phyloP scores from a whole-genome alignment of 352 stramenopile species.

The Globisporangium solare region DNA sequence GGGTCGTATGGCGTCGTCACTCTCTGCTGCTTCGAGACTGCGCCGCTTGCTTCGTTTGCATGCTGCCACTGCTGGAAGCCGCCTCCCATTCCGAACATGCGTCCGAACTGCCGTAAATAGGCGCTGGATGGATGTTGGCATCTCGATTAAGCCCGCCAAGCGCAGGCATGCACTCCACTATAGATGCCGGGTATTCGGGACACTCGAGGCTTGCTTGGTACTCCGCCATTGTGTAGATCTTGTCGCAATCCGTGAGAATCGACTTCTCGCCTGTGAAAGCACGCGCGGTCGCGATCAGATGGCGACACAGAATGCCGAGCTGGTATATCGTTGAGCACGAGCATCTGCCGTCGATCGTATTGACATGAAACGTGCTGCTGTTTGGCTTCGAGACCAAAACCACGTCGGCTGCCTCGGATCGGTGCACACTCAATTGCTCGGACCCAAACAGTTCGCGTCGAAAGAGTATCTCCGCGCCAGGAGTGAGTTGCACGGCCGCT shows the following conservation, averaged over 20 bases:
- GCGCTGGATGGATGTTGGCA: constrained; percentile 13
- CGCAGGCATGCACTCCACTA: constrained; percentile 13
- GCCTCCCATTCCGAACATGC: not conserved
- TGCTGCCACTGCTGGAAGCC: too few relatives aligned
- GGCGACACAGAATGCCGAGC: constrained; percentile 67
- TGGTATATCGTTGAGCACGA: constrained; percentile 72
- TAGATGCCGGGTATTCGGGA: not conserved
- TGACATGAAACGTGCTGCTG: constrained; percentile 50
- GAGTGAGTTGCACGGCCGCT: constrained; percentile 36
- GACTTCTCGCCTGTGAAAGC: constrained; percentile 53
- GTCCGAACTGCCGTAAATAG: not conserved
- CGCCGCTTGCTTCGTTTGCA: too few relatives aligned
- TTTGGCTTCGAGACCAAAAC: constrained; percentile 63
- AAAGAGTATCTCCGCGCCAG: constrained; percentile 61
- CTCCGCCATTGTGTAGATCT: constrained; percentile 63
- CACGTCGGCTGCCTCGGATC: constrained; percentile 57
- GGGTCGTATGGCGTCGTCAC: too few relatives aligned
- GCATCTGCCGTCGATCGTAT: constrained; percentile 52
- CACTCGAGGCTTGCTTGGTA: constrained; percentile 23
- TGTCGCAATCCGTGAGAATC: constrained; percentile 57
- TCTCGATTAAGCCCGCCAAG: constrained; percentile 14
- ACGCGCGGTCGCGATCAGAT: constrained; percentile 64
- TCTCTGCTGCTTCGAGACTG: too few relatives aligned
- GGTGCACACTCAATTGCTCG: constrained; percentile 46
- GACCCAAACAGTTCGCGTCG: constrained; percentile 56